Base-by-base conservation (phyloP, 1,139 yeast species). In the Groenewaldozyma sp. region DNA sequence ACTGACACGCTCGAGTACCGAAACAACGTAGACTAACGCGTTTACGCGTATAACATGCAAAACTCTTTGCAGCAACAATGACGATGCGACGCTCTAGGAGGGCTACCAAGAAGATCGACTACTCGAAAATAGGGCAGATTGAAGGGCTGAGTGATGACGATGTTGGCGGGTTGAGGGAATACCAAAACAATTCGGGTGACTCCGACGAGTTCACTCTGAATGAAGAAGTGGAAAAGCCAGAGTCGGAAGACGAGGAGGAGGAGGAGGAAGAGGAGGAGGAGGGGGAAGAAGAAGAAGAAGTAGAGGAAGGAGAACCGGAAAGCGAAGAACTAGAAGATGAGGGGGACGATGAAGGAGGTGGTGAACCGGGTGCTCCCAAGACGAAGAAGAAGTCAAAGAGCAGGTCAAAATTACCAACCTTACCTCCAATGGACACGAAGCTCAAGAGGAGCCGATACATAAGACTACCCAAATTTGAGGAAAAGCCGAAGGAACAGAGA, bases 141-240 rank as follows among this genome's bases (percentile, higher is more conserved):
- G 50, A 44, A 6, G 55, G 50, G 11, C 24, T 45, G 11, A 45
- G 51, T 7, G 55, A 50, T 11, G 50, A 50, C 10, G 52, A 43
- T 16, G 45, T 36, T 10, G 36, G 22, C 2, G 40, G 28, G 2
- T 31, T 35, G 14, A 39, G 31, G 11, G 34, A 38, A 17, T 24
- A 31, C 7, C 38, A 36, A 24, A 48, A 45, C n/a, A 18, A 38
- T 43, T 14, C 31, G 17, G 41, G 42, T 16, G 56, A 50, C 20
- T 47, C 50, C 6, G 57, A 50, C 14, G 53, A 51, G 35, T 52
- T 45, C 27, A 41, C 40, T 10, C 42, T 37, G 4, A n/a, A n/a
- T n/a, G n/a, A n/a, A n/a, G n/a, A n/a, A n/a, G n/a, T n/a, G n/a
- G n/a, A n/a, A n/a, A n/a, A n/a, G n/a, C n/a, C n/a, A n/a, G n/a